phyloP scores from a whole-genome alignment of 495 filamentous ascomycete species.

The Lophiotrema nucula region DNA sequence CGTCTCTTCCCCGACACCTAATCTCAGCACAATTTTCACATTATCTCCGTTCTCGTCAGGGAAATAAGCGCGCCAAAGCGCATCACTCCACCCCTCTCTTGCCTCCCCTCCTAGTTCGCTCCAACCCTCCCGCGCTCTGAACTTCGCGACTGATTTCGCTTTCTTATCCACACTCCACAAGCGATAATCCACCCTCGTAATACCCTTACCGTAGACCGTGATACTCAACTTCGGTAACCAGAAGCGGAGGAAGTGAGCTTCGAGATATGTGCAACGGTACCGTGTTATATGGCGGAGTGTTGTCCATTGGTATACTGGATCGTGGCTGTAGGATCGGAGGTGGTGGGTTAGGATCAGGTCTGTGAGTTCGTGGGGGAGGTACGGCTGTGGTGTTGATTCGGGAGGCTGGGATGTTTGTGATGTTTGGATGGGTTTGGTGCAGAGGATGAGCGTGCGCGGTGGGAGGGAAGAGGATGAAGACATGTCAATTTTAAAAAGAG shows the following conservation, averaged over 20 bases:
- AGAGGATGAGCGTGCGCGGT: background rate
- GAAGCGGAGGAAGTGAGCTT: constrained; percentile 1
- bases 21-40: background rate
- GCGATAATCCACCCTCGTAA: background rate
- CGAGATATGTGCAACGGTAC: background rate
- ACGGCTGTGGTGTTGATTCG: too few relatives aligned
- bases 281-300: constrained; percentile 7
- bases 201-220: background rate
- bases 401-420: background rate
- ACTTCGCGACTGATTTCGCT: background rate
- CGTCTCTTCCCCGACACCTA: background rate
- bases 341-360: background rate
- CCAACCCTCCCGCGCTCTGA: background rate
- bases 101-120: background rate
- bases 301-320: constrained; percentile 9
- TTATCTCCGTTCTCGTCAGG: too few relatives aligned
- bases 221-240: constrained; percentile 1
- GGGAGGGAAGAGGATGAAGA: background rate
- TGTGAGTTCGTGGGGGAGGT: constrained; percentile 1
- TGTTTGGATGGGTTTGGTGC: background rate
- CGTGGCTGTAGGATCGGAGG: background rate
- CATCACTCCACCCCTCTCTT: background rate
- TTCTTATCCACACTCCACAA: background rate
- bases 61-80: too few relatives aligned
- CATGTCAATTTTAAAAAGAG: too few relatives aligned